Evolutionary conservation across 345 rosid species (phyloP).

Genomic region (Turnera subulata): DNA sequence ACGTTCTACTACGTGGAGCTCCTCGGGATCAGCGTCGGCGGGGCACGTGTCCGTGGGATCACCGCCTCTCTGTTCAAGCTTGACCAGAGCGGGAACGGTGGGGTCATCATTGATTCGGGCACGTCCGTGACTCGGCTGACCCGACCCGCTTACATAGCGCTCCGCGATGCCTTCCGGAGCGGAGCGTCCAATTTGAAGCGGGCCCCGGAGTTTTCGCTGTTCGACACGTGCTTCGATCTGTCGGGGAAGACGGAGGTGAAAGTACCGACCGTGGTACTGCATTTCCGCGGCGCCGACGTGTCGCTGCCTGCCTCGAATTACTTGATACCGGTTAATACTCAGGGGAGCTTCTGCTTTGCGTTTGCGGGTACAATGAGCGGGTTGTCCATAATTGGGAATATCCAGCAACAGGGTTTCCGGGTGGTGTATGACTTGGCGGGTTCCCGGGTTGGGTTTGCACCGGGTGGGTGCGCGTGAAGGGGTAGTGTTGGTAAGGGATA

Average conservation of each 20-base stretch:
- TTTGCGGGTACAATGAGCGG: slow-evolving; percentile 90
- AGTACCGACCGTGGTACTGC: slow-evolving; percentile 76
- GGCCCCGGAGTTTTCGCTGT: slow-evolving; percentile 52
- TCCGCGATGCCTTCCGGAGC: slow-evolving; percentile 60
- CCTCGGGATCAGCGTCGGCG: slow-evolving; percentile 83
- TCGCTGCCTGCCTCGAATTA: slow-evolving; percentile 89
- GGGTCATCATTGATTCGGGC: slow-evolving; percentile 88
- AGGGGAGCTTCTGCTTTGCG: slow-evolving; percentile 85
- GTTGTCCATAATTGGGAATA: slow-evolving; percentile 81
- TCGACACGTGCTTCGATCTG: slow-evolving; percentile 84
- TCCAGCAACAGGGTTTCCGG: slow-evolving; percentile 97
- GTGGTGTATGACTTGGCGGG: slow-evolving; percentile 68
- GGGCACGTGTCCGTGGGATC: slow-evolving; percentile 66
- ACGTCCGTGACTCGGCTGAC: slow-evolving; percentile 78
- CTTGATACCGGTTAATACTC: slow-evolving; percentile 69
- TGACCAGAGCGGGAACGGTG: slow-evolving; percentile 70
- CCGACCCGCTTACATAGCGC: slow-evolving; percentile 58
- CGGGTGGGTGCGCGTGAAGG: slow-evolving; percentile 67
- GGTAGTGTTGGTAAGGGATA: no score
- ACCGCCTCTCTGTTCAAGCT: slow-evolving; percentile 69
- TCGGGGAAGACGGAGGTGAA: slow-evolving; percentile 56
- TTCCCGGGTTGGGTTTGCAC: slow-evolving; percentile 81
- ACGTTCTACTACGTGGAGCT: slow-evolving; percentile 93
- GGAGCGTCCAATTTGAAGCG: slow-evolving; percentile 45
- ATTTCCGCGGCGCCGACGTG: slow-evolving; percentile 63